Evolutionary conservation across 2,329 filamentous ascomycete species (phyloP).

Genomic region (Cryphonectria radicalis): DNA sequence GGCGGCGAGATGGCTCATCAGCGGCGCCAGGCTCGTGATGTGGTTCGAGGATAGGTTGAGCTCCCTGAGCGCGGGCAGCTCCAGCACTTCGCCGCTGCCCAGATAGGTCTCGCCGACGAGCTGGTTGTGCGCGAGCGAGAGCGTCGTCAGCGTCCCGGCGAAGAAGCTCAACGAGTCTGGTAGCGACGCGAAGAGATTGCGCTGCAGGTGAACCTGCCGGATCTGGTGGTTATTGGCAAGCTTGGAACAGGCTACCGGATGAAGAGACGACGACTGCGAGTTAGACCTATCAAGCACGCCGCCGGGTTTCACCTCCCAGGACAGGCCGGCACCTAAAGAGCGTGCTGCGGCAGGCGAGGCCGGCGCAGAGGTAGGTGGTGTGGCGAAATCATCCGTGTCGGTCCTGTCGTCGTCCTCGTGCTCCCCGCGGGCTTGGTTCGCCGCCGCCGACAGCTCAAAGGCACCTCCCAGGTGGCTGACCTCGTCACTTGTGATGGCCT

Average conservation of each 20-base stretch:
- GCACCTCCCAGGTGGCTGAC: slow-evolving; percentile 16
- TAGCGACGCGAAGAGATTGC: slow-evolving; percentile 74
- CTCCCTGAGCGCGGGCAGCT: slow-evolving; percentile 75
- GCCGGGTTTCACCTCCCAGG: slow-evolving; percentile 61
- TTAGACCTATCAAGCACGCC: slow-evolving; percentile 72
- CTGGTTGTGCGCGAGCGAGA: slow-evolving; percentile 78
- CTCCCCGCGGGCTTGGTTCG: slow-evolving; percentile 29
- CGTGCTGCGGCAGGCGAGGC: slow-evolving; percentile 54
- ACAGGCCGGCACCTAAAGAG: slow-evolving; percentile 50
- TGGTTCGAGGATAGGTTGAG: slow-evolving; percentile 77
- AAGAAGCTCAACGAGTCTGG: slow-evolving; percentile 75
- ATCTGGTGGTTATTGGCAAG: slow-evolving; percentile 57
- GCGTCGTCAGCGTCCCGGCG: slow-evolving; percentile 68
- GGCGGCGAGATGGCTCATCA: slow-evolving; percentile 71
- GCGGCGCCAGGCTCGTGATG: slow-evolving; percentile 69
- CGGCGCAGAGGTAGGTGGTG: slow-evolving; percentile 59
- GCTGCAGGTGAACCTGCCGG: slow-evolving; percentile 69
- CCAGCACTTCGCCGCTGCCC: slow-evolving; percentile 56
- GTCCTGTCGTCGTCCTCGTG: slow-evolving; percentile 51
- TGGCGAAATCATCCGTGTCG: slow-evolving; percentile 61
- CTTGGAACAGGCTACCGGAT: slow-evolving; percentile 60
- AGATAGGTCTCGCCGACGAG: slow-evolving; percentile 69
- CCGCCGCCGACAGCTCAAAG: slow-evolving; percentile 23
- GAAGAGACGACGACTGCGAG: slow-evolving; percentile 64
- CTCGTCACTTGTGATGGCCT: slow-evolving; percentile 29